These are phyloP conservation scores for Arabidopsis hybrid DNA, from an alignment of 441 rosid genomes.

Conservation along the genomic window DNA sequence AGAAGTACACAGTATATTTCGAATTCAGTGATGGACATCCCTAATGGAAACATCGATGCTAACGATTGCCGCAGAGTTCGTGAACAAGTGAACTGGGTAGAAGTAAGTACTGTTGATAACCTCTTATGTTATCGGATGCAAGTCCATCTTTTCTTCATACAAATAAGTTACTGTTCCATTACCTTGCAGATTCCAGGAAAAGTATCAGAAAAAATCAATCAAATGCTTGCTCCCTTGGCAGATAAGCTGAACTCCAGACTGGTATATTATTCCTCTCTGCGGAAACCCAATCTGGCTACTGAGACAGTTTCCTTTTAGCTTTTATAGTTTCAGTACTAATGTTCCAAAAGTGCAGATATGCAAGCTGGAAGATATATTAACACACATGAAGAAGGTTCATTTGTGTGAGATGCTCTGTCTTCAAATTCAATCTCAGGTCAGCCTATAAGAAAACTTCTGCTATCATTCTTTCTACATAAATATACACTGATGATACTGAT, in stretches of 20 bases:
- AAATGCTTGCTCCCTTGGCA: slow-evolving; percentile 56
- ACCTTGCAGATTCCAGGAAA: slow-evolving; percentile 66
- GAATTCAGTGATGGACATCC: slow-evolving; percentile 48
- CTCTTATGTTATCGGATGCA: slow-evolving; percentile 21
- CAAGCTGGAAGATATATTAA: slow-evolving; percentile 62
- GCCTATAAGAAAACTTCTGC: slow-evolving; percentile 35
- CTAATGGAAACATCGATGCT: slow-evolving; percentile 43
- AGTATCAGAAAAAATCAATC: slow-evolving; percentile 57
- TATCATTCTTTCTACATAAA: slow-evolving; percentile 24
- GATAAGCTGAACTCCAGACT: slow-evolving; percentile 56
- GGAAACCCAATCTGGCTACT: slow-evolving; percentile 30
- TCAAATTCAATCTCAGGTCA: slow-evolving; percentile 74
- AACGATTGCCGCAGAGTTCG: slow-evolving; percentile 45
- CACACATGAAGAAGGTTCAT: slow-evolving; percentile 60
- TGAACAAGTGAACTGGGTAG: slow-evolving; percentile 54
- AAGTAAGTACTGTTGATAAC: slow-evolving; percentile 56
- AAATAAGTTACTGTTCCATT: slow-evolving; percentile 24
- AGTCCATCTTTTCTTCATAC: slow-evolving; percentile 24
- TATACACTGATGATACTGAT: slow-evolving; percentile 47
- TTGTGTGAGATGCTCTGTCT: slow-evolving; percentile 58
- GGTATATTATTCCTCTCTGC: slow-evolving; percentile 51
- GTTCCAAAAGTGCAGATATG: slow-evolving; percentile 59
- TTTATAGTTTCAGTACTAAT: slow-evolving; percentile 34
- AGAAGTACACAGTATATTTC: slow-evolving; percentile 41
- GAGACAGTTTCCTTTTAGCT: slow-evolving; percentile 35